Conservation (phyloP, 2,329 filamentous ascomycete genomes). For the Polytolypa hystricis region DNA sequence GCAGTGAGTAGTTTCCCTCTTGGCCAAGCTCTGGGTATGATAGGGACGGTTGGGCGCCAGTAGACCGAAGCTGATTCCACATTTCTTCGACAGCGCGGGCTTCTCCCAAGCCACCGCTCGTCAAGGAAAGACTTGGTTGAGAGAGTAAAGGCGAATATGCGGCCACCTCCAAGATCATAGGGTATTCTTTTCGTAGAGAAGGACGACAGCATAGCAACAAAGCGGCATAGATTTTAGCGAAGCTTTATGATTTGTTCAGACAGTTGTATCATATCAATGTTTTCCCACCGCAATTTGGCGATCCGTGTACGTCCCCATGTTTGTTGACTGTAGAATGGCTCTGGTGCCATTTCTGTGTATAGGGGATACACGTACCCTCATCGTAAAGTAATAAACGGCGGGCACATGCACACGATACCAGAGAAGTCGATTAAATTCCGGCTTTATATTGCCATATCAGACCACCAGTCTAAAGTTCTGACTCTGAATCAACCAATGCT, state of each 20-base stretch:
- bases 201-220: too few species aligned
- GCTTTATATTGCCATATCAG: constrained; percentile 21
- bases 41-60: constrained; percentile 1
- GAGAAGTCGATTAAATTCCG: too few species aligned
- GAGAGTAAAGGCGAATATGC: constrained; percentile 58
- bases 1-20: constrained; percentile 44
- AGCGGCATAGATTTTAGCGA: too few species aligned
- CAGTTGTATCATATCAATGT: too few species aligned
- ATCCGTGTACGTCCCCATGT: too few species aligned
- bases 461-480: constrained; percentile 56
- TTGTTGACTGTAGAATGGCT: background rate
- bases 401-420: too few species aligned
- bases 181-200: constrained; percentile 4
- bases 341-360: background rate
- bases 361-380: too few species aligned
- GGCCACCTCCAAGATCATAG: constrained; percentile 28
- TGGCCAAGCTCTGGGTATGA: background rate
- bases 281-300: too few species aligned
- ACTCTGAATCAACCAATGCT: constrained; percentile 56
- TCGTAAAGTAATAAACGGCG: too few species aligned
- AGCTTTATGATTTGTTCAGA: too few species aligned
- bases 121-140: constrained; percentile 55
- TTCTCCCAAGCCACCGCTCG: constrained; percentile 49
- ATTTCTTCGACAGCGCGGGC: constrained; percentile 43
- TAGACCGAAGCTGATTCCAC: background rate